Evolutionary conservation across 768 basidiomycete species (phyloP), one percentile per base, ranked within the genome.

Genomic region (Phaeotremella skinneri): DNA sequence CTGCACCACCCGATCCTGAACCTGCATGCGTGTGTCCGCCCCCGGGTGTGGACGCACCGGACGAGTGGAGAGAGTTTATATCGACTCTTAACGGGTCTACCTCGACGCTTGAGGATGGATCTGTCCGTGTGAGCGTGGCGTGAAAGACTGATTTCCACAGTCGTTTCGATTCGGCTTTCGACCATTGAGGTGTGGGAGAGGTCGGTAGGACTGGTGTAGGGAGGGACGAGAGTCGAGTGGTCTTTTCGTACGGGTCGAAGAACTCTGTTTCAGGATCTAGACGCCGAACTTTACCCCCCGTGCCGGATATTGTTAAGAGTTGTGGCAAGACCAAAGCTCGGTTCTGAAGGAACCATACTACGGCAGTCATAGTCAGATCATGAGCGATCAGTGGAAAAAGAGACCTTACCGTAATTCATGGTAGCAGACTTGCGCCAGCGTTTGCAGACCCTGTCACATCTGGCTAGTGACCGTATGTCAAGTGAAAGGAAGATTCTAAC

Each of bases 301-400:
- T 29, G 4, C 55, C 32, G 87, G 89, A 82, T 2, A 88, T 87
- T 49, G 89, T 75, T 58, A 83, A 85, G 29, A 86, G 85, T 61
- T 90, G 88, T 43, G 90, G 86, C 64, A 96, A 90, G 66, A 87
- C 85, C 61, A 91, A 89, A 64, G 87, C 89, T 55, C 92, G 81
- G 74, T 90, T 91, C 64, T 89, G 87, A 64, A 89, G 88, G 79
- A 93, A 96, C 92, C 92, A 96, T 9, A 94, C 92, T 96, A 67
- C 32, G 14, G 45, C 6, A 64, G 58, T 25, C 37, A 6, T 34
- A 34, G 17, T 17, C 20, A 27, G 65, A 13, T 21, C 7, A 20
- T 43, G 49, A n/a, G n/a, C n/a, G 27, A 20, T 41, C 41, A 37
- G 21, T 25, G 16, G 5, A 23, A 16, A 21, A n/a, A 48, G 43